Base-by-base conservation (phyloP, 805 yeast genomes). In the Yarrowia osloensis region DNA sequence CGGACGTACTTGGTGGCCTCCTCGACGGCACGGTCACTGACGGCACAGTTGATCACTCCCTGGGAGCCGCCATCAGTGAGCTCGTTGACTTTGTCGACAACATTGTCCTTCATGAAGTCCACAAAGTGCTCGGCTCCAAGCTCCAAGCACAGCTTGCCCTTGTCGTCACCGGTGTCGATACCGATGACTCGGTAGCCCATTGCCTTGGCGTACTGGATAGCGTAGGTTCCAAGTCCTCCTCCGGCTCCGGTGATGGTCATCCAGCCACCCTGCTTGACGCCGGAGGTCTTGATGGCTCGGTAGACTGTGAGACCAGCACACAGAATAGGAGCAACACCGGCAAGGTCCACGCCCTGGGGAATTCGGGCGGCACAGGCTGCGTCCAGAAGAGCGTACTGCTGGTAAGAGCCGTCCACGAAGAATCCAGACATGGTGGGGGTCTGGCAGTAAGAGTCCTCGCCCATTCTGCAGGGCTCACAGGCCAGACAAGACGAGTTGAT, bases 231-330 rank as follows among this genome's bases (percentile, higher is more conserved):
- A 73, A 88, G 84, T 70, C 92, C 92, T 76, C 92, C 91, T 74
- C 87, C 90, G 66, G 91, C 91, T 78, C 93, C 93, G 68, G 89
- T 85, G 73, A 88, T 79, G 71, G 89, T 88, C 69, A 88, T 88
- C 90, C 90, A 88, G 73, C 88, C 84, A 71, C 92, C 92, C 69
- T 91, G 85, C 69, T 73, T 77, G 74, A 88, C 81, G 68, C 84
- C 84, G 67, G 96, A 89, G 50, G 90, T 88, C 83, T 90, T 90
- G 77, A 90, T 81, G 50, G 96, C 97, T 82, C 90, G 90, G 87
- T 90, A 90, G 68, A 89, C 96, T 39, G 97, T 90, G 77, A 90
- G 86, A 79, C 97, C 97, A 39, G 96, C 97, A 81, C 97, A 90
- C 74, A 91, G 84, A 75, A 90, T 86, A 72, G 97, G 96, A 17